These are phyloP conservation scores for Claviceps africana DNA, from an alignment of 2,329 filamentous ascomycete species.

Conservation along the genomic window DNA sequence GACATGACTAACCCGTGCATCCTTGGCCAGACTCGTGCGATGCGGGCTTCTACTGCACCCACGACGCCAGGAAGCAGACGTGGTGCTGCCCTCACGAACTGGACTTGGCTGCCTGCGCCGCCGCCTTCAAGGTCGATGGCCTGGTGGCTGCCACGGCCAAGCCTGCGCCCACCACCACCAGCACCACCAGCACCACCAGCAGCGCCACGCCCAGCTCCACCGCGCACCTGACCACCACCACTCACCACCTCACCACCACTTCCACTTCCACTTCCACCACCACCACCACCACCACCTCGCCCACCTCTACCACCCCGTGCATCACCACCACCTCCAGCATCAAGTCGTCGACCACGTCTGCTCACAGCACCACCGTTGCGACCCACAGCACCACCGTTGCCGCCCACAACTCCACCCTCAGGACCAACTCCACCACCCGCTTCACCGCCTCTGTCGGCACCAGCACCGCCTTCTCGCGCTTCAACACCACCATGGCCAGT, in stretches of 20 bases:
- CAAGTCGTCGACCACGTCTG: slow-evolving; percentile 7
- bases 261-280: slow-evolving; percentile 15
- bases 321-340: slow-evolving; percentile 17
- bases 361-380: slow-evolving; percentile 15
- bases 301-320: slow-evolving; percentile 6
- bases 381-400: slow-evolving; percentile 15
- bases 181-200: slow-evolving; percentile 15
- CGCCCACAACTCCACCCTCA: slow-evolving; percentile 5
- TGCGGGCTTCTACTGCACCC: slow-evolving; percentile 48
- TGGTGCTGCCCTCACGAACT: slow-evolving; percentile 47
- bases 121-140: slow-evolving; percentile 33
- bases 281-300: slow-evolving; percentile 10
- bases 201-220: slow-evolving; percentile 11
- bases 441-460: slow-evolving; percentile 7
- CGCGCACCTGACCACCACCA: slow-evolving; percentile 8
- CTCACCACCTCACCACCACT: too few species aligned
- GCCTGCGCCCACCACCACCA: slow-evolving; percentile 12
- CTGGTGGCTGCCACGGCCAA: slow-evolving; percentile 24
- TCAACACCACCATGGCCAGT: slow-evolving; percentile 19
- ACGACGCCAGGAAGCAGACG: slow-evolving; percentile 34
- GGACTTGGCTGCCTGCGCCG: slow-evolving; percentile 40
- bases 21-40: slow-evolving; percentile 40
- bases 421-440: neutral
- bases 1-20: neutral
- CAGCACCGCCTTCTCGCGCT: slow-evolving; percentile 17